phyloP scores from a whole-genome alignment of 139 green algal genomes.

The Chlamydomonas eustigma region DNA sequence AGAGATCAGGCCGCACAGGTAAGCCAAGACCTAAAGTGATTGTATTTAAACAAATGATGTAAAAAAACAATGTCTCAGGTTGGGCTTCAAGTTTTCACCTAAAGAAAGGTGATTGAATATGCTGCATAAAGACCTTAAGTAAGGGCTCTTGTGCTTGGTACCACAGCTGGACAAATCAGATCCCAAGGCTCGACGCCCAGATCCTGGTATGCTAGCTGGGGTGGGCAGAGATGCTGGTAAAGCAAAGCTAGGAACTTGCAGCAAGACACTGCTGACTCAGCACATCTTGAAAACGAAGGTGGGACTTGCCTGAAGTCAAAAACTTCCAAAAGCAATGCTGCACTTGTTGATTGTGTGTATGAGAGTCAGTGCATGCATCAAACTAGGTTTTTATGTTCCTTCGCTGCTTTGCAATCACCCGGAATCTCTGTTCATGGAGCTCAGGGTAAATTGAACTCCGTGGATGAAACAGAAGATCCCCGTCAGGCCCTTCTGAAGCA shows the following conservation, averaged over 20 bases:
- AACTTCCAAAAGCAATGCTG: too few relatives aligned
- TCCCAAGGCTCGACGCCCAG: constrained; percentile 44
- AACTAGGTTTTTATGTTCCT: background rate
- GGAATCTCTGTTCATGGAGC: background rate
- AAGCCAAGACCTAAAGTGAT: background rate
- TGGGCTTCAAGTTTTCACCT: too few relatives aligned
- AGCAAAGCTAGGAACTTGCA: constrained; percentile 60
- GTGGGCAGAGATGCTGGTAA: constrained; percentile 51
- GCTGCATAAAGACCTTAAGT: too few relatives aligned
- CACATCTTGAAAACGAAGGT: constrained; percentile 71
- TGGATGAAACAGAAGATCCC: constrained; percentile 62
- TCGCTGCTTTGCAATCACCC: background rate
- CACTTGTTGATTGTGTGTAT: too few relatives aligned
- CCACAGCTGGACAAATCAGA: constrained; percentile 4
- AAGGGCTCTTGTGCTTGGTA: too few relatives aligned
- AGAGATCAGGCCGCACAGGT: background rate
- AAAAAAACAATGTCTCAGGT: too few relatives aligned
- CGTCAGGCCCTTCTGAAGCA: constrained; percentile 70
- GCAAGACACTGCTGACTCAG: constrained; percentile 81
- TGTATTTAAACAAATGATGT: too few relatives aligned
- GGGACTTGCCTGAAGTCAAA: too few relatives aligned
- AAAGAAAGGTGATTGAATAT: too few relatives aligned
- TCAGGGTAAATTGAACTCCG: constrained; percentile 57
- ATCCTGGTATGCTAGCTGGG: constrained; percentile 52
- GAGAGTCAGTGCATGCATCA: too few relatives aligned